Evolutionary conservation across 495 filamentous ascomycete species (phyloP).

Genomic region (Neurospora sp.): DNA sequence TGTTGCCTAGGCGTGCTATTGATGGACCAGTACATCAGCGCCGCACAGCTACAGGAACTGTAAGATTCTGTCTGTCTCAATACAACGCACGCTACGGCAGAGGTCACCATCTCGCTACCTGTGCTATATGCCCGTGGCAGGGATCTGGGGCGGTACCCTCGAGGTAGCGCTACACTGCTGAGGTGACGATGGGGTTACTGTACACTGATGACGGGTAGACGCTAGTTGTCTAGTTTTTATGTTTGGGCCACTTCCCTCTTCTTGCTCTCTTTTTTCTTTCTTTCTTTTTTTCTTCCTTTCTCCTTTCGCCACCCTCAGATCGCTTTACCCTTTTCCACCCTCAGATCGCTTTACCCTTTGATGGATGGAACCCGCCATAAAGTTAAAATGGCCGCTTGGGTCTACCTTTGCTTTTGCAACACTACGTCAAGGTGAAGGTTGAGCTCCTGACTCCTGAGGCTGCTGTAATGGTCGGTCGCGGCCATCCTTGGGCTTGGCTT

Average conservation of each 20-base stretch:
- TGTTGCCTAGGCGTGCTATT: not conserved
- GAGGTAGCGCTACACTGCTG: not conserved
- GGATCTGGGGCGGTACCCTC: not conserved
- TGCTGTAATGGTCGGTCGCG: not conserved
- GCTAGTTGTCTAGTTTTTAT: not conserved
- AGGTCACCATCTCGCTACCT: not conserved
- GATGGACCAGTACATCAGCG: not conserved
- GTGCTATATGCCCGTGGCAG: not conserved
- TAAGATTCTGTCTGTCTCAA: not conserved
- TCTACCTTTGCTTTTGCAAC: not conserved
- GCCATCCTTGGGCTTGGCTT: not conserved
- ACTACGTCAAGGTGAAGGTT: not conserved
- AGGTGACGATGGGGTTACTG: not conserved
- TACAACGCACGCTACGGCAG: not conserved
- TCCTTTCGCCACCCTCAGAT: not conserved
- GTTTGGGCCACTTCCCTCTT: not conserved
- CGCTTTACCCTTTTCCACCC: not conserved
- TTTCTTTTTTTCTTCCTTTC: not conserved
- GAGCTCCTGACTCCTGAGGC: not conserved
- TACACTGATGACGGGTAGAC: not conserved
- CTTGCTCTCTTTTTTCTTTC: not conserved
- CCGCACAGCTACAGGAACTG: not conserved
- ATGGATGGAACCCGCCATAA: not conserved
- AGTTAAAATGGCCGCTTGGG: not conserved
- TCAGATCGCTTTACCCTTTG: no score